These are phyloP conservation scores for Spizellomyces punctatus DNA, from an alignment of 192 early-diverging fungal species.

Conservation along the genomic window DNA sequence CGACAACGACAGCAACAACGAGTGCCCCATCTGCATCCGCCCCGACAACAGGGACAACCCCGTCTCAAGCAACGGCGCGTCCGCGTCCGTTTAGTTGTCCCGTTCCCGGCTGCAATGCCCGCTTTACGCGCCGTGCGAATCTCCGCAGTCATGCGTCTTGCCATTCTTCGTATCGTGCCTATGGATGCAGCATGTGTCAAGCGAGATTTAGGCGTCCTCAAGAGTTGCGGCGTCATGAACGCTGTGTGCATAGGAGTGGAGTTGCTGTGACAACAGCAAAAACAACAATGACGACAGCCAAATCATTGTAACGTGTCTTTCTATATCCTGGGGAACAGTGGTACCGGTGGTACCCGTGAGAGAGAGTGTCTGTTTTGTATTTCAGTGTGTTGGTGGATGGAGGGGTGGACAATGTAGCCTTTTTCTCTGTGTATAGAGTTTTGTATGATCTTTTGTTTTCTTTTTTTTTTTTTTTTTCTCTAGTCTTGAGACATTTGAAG, in stretches of 20 bases:
- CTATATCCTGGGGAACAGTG: too few species aligned
- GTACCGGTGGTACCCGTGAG: too few species aligned
- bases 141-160: slow-evolving; percentile 6
- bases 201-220: slow-evolving; percentile 1
- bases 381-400: too few species aligned
- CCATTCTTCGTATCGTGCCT: slow-evolving; percentile 11
- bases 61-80: neutral
- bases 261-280: neutral
- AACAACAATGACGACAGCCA: too few species aligned
- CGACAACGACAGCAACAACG: neutral
- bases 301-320: too few species aligned
- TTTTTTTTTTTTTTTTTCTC: too few species aligned
- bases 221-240: slow-evolving; percentile 11
- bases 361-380: too few species aligned
- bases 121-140: slow-evolving; percentile 10
- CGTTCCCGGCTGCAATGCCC: slow-evolving; percentile 8
- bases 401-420: too few species aligned
- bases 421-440: too few species aligned
- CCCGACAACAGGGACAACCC: neutral
- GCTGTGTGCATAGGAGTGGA: slow-evolving; percentile 3
- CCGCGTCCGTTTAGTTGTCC: slow-evolving; percentile 11
- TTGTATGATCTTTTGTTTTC: too few species aligned
- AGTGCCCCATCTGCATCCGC: neutral
- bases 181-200: neutral
- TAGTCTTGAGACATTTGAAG: too few species aligned